phyloP scores from a whole-genome alignment of 2,329 filamentous ascomycete species.

The Sarocladium oryzae region DNA sequence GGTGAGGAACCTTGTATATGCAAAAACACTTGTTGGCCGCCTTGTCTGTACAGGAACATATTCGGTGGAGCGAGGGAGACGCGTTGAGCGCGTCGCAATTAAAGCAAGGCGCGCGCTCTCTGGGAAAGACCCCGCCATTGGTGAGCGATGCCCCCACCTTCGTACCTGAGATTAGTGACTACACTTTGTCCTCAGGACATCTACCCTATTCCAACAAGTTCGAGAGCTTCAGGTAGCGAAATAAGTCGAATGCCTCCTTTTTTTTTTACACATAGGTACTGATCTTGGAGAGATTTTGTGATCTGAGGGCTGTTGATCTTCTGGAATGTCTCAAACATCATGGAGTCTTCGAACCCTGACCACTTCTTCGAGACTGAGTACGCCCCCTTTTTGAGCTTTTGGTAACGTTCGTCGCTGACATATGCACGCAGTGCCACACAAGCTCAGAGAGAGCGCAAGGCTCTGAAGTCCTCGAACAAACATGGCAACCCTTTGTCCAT shows the following conservation, averaged over 20 bases:
- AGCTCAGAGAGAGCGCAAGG: constrained; percentile 51
- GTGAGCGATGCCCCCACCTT: not conserved
- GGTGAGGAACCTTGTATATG: constrained; percentile 6
- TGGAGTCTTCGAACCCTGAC: constrained; percentile 64
- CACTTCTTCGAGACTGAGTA: constrained; percentile 94
- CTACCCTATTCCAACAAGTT: constrained; percentile 10
- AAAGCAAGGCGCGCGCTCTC: constrained; percentile 17
- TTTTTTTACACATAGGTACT: not conserved
- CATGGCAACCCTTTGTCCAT: constrained; percentile 75
- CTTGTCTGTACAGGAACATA: not conserved
- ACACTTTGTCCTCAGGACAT: not conserved
- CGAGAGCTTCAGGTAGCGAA: not conserved
- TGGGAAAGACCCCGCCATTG: constrained; percentile 20
- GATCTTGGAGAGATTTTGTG: too few relatives aligned
- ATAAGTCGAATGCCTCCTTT: too few relatives aligned
- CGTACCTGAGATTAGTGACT: too few relatives aligned
- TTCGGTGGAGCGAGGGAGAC: constrained; percentile 9
- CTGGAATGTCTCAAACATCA: constrained; percentile 34
- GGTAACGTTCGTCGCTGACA: constrained; percentile 4
- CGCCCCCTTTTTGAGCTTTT: constrained; percentile 32
- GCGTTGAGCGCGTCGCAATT: constrained; percentile 31
- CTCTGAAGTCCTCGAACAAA: constrained; percentile 66
- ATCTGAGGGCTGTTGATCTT: too few relatives aligned
- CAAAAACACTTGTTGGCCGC: not conserved
- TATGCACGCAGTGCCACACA: constrained; percentile 37